Percentiles rank a stretch among this genome's conserved stretches.
phyloP scores from a whole-genome alignment of 345 rosid genomes.

The Citrus glauca region DNA sequence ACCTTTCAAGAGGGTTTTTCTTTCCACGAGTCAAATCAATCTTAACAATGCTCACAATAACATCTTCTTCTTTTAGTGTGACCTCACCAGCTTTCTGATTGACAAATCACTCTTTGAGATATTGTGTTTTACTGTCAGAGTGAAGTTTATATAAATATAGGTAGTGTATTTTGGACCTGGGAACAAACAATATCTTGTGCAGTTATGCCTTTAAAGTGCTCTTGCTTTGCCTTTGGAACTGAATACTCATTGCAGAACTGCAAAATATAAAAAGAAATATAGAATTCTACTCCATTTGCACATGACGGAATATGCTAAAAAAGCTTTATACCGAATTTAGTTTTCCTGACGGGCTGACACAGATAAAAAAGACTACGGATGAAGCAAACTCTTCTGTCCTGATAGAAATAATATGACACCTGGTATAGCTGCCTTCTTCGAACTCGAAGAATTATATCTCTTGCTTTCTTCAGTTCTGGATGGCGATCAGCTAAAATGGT shows the following conservation, averaged over 20 bases:
- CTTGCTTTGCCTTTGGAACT: constrained; percentile 40
- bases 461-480: constrained; percentile 44
- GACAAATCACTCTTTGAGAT: constrained; percentile 11
- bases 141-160: background rate
- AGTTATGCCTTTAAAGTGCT: constrained; percentile 41
- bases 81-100: constrained; percentile 22
- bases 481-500: constrained; percentile 45
- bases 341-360: background rate
- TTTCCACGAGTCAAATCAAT: constrained; percentile 51
- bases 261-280: constrained; percentile 1
- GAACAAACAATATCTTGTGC: constrained; percentile 50
- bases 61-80: constrained; percentile 46
- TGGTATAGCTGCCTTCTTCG: constrained; percentile 59
- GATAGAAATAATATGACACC: constrained; percentile 24
- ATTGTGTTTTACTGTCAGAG: background rate
- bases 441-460: constrained; percentile 51
- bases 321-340: background rate
- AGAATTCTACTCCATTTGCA: background rate
- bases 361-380: background rate
- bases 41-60: constrained; percentile 35
- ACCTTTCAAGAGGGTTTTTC: constrained; percentile 44
- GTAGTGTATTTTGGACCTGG: constrained; percentile 27
- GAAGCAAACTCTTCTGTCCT: background rate
- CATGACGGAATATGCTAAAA: background rate
- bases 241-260: constrained; percentile 49